A percentile compares a stretch with the other conserved stretches of the same genome.
Conservation (phyloP, 2,329 filamentous ascomycete species). For the Xylaria sp. region DNA sequence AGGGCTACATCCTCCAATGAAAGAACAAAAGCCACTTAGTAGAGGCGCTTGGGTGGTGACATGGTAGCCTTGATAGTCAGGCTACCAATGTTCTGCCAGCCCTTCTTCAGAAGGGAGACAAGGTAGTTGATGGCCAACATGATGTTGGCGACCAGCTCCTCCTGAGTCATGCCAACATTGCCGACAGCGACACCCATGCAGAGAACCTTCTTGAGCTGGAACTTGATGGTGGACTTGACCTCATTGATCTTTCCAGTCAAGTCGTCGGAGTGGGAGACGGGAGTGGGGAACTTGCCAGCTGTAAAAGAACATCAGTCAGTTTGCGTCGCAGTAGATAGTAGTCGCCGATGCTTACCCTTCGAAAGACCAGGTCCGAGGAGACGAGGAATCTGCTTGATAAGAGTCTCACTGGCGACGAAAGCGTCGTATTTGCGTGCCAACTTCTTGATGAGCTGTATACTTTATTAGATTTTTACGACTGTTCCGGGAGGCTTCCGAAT, state of each 20-base stretch:
- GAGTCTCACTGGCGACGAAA: conserved; percentile 94
- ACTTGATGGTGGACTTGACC: conserved; percentile 99
- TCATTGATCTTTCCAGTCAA: conserved; percentile 95
- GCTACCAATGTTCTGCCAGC: conserved; percentile 99
- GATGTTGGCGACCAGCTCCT: conserved; percentile 97
- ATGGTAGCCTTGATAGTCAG: conserved; percentile 99
- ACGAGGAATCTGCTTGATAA: conserved; percentile 99
- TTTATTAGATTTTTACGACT: no score
- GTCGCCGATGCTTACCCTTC: conserved; percentile 74
- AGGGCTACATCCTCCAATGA: conserved; percentile 47
- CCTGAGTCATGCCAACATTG: conserved; percentile 96
- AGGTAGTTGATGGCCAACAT: conserved; percentile 99
- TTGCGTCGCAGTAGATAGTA: conserved; percentile 2
- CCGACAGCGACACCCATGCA: conserved; percentile 99
- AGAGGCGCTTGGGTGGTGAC: conserved; percentile 97
- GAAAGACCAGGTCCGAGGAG: conserved; percentile 98
- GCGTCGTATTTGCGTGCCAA: conserved; percentile 99
- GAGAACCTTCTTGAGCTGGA: conserved; percentile 99
- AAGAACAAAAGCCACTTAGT: conserved; percentile 68
- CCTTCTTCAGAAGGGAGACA: conserved; percentile 99
- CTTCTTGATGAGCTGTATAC: conserved; percentile 92
- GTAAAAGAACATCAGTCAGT: conserved; percentile 50
- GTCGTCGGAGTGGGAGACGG: conserved; percentile 96
- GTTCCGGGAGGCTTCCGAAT: no score
- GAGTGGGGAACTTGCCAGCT: conserved; percentile 99